These are phyloP conservation scores for Ganoderma boninense DNA, from an alignment of 1,284 basidiomycete species.

Conservation along the genomic window DNA sequence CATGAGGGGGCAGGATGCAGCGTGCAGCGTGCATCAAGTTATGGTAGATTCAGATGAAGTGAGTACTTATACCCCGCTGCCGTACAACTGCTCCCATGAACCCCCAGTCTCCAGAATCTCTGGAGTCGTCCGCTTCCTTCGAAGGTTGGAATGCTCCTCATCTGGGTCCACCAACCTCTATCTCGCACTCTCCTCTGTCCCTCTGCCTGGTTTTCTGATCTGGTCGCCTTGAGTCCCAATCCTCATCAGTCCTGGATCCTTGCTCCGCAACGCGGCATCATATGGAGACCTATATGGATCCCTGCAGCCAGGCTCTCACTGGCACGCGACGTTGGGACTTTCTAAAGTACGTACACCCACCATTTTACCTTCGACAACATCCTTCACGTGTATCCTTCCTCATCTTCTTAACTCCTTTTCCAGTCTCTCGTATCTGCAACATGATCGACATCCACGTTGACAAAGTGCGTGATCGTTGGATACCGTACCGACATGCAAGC, in stretches of 20 bases:
- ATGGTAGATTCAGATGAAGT: not conserved
- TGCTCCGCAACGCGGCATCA: not conserved
- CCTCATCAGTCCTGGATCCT: not conserved
- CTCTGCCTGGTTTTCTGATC: not conserved
- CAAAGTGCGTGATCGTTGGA: too few species aligned
- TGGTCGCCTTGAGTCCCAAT: not conserved
- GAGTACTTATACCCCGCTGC: too few species aligned
- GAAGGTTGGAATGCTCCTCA: not conserved
- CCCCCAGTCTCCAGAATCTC: too few species aligned
- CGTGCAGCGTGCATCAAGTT: not conserved
- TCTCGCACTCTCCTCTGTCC: not conserved
- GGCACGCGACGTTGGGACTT: too few species aligned
- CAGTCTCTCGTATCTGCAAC: too few species aligned
- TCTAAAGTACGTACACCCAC: too few species aligned
- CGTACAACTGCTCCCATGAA: too few species aligned
- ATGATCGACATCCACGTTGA: too few species aligned
- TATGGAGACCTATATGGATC: not conserved
- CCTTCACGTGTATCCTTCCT: too few species aligned
- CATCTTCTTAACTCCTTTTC: too few species aligned
- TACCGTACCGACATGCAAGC: too few species aligned
- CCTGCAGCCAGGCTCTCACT: not conserved
- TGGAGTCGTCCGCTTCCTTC: not conserved
- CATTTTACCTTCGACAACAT: too few species aligned
- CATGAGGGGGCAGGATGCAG: not conserved
- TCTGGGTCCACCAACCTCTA: not conserved